Conservation (phyloP, 768 basidiomycete genomes). For the Termitomyces sp. region DNA sequence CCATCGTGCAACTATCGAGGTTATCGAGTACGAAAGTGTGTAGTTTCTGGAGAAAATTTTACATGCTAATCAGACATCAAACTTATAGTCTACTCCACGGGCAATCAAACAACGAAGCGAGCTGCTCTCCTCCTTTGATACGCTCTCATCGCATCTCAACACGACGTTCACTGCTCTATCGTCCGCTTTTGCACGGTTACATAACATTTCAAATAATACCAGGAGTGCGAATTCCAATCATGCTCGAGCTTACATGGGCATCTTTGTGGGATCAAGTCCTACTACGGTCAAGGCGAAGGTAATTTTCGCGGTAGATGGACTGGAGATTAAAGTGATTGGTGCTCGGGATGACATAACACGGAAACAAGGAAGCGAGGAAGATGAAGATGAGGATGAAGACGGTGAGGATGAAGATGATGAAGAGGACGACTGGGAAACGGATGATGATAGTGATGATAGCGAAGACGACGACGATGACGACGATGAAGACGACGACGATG, state of each 20-base stretch:
- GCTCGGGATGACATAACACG: constrained; percentile 24
- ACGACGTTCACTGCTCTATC: constrained; percentile 74
- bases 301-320: constrained; percentile 57
- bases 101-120: constrained; percentile 58
- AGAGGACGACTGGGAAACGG: constrained; percentile 14
- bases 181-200: constrained; percentile 48
- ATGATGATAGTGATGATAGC: constrained; percentile 7
- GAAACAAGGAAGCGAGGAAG: constrained; percentile 19
- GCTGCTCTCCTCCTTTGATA: constrained; percentile 62
- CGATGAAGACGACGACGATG: constrained; percentile 11
- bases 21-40: constrained; percentile 45
- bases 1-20: constrained; percentile 57
- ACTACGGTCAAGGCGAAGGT: constrained; percentile 58
- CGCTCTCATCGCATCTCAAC: constrained; percentile 64
- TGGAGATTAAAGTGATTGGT: constrained; percentile 47
- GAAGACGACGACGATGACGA: constrained; percentile 14
- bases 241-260: constrained; percentile 47
- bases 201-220: background rate
- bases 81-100: constrained; percentile 35
- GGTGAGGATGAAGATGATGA: constrained; percentile 11
- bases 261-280: constrained; percentile 63
- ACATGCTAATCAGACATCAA: background rate
- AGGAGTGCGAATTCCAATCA: background rate
- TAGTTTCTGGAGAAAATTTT: background rate
- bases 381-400: constrained; percentile 7